These are phyloP conservation scores for Fusarium sp. DNA, from an alignment of 2,329 filamentous ascomycete genomes.

Conservation along the genomic window DNA sequence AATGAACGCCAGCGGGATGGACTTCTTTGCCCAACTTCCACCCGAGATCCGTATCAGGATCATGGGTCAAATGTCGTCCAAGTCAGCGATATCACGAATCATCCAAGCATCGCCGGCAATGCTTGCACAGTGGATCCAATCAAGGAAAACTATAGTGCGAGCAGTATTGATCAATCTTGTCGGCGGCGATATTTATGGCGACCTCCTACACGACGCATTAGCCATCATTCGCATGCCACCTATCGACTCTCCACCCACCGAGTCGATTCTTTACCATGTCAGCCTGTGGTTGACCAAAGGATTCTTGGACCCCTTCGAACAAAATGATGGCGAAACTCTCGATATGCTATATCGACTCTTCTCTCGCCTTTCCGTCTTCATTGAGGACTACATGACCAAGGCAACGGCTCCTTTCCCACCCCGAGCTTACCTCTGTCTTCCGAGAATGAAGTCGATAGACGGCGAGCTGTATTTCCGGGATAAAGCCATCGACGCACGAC, in stretches of 20 bases:
- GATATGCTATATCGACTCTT: conserved; percentile 1
- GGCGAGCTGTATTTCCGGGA: background rate
- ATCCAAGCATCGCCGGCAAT: conserved; percentile 6
- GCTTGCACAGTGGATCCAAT: background rate
- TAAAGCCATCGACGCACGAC: background rate
- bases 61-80: background rate
- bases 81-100: background rate
- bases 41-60: background rate
- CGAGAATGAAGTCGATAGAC: background rate
- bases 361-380: conserved; percentile 7
- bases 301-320: conserved; percentile 2
- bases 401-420: conserved; percentile 8
- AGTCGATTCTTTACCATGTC: background rate
- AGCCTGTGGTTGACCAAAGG: background rate
- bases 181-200: background rate
- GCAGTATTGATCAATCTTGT: background rate
- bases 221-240: background rate
- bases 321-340: background rate
- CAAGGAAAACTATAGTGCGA: background rate
- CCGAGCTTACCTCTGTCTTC: conserved; percentile 16
- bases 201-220: conserved; percentile 3
- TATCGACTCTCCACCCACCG: background rate
- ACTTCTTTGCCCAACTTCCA: background rate
- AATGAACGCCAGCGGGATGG: background rate
- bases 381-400: conserved; percentile 33